These are phyloP conservation scores for Scheffersomyces amazonensis DNA, from an alignment of 805 yeast species.

Conservation along the genomic window DNA sequence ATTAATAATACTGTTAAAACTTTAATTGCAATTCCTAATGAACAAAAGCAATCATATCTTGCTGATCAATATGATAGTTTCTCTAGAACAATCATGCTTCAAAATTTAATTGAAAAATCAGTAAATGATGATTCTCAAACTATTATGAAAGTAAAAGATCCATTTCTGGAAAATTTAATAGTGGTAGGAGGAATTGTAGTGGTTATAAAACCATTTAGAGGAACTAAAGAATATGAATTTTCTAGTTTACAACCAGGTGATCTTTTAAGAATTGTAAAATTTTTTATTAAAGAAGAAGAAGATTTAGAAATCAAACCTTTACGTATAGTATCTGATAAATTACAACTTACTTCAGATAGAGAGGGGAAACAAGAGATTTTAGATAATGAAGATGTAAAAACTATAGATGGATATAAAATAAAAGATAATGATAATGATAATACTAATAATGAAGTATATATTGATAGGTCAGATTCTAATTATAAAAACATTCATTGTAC, in stretches of 20 bases:
- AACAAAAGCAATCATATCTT: conserved; percentile 9
- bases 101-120: conserved; percentile 16
- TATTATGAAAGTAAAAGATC: conserved; percentile 25
- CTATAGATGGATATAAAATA: background rate
- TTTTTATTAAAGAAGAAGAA: conserved; percentile 14
- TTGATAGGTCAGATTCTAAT: conserved; percentile 13
- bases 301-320: background rate
- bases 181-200: conserved; percentile 31
- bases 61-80: conserved; percentile 20
- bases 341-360: background rate
- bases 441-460: conserved; percentile 3
- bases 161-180: conserved; percentile 21
- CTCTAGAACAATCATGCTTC: conserved; percentile 25
- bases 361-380: background rate
- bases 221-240: conserved; percentile 16
- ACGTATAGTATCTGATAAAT: background rate
- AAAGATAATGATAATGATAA: conserved; percentile 1
- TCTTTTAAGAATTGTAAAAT: conserved; percentile 24
- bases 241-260: conserved; percentile 26
- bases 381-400: background rate
- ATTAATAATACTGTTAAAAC: conserved; percentile 7
- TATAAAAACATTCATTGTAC: conserved; percentile 22
- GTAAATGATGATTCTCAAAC: conserved; percentile 9
- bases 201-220: conserved; percentile 26
- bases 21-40: conserved; percentile 12